Percentiles rank a stretch among this genome's conserved stretches.
phyloP scores from a whole-genome alignment of 2,329 filamentous ascomycete species.

The Neofusicoccum sp. region DNA sequence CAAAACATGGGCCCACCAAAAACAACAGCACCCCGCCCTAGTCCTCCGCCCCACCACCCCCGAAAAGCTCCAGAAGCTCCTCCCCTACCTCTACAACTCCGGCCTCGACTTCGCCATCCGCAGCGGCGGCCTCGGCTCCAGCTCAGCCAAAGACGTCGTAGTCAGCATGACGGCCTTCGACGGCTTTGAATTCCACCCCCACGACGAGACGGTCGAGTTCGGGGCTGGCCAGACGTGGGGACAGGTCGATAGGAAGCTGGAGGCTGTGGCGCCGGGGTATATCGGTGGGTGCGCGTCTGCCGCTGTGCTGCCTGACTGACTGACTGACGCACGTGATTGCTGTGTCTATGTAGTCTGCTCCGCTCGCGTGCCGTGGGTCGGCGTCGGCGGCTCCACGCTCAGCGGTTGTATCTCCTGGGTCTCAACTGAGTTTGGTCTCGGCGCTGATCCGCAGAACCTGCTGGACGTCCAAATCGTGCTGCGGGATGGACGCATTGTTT shows the following conservation, averaged over 20 bases:
- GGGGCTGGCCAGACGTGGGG: slow-evolving; percentile 41
- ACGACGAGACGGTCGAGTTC: slow-evolving; percentile 32
- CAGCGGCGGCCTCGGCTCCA: slow-evolving; percentile 36
- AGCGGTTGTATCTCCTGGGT: slow-evolving; percentile 42
- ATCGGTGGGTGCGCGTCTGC: slow-evolving; percentile 23
- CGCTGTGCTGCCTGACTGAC: too few species aligned
- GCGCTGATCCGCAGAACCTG: slow-evolving; percentile 42
- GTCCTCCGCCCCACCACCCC: slow-evolving; percentile 34
- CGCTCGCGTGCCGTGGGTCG: slow-evolving; percentile 39
- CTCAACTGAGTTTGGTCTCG: slow-evolving; percentile 37
- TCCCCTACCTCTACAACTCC: slow-evolving; percentile 34
- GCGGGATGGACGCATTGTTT: slow-evolving; percentile 37
- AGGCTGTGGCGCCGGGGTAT: slow-evolving; percentile 34
- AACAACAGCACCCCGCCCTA: slow-evolving; percentile 33
- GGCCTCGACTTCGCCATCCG: slow-evolving; percentile 40
- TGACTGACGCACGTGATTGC: not conserved
- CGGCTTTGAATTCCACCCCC: slow-evolving; percentile 34
- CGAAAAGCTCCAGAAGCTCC: slow-evolving; percentile 29
- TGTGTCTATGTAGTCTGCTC: slow-evolving; percentile 27
- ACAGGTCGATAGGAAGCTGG: slow-evolving; percentile 37
- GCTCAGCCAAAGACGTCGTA: slow-evolving; percentile 38
- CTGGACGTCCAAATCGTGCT: slow-evolving; percentile 41
- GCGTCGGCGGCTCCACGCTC: slow-evolving; percentile 39
- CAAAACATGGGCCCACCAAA: slow-evolving; percentile 35
- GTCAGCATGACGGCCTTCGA: slow-evolving; percentile 40